These are phyloP conservation scores for Ulota crispa DNA, from an alignment of 225 moss, liverwort and hornwort genomes.

Conservation along the genomic window DNA sequence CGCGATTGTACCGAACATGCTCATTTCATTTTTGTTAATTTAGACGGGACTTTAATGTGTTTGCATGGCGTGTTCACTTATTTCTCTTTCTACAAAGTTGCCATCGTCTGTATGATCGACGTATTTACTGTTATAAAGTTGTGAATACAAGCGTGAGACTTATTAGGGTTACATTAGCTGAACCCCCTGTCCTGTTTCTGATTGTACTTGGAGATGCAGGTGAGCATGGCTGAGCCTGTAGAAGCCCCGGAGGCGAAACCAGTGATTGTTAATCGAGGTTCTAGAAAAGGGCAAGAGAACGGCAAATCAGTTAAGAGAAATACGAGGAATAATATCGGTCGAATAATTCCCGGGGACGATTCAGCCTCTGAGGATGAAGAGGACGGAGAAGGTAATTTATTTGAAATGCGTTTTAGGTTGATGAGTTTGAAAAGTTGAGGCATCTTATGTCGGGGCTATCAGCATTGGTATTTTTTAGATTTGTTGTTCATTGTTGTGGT, in stretches of 20 bases:
- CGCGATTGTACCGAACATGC: background rate
- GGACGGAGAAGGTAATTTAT: slow-evolving; percentile 55
- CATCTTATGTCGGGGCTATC: background rate
- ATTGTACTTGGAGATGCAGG: slow-evolving; percentile 35
- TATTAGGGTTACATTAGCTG: slow-evolving; percentile 21
- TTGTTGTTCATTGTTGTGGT: slow-evolving; percentile 12
- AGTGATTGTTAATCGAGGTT: slow-evolving; percentile 20
- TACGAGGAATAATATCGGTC: slow-evolving; percentile 58
- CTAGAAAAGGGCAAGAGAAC: slow-evolving; percentile 63
- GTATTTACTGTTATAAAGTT: background rate
- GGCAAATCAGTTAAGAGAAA: slow-evolving; percentile 65
- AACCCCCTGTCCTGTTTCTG: background rate
- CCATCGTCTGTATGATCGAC: background rate
- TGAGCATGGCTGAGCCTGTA: slow-evolving; percentile 34
- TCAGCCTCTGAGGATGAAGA: slow-evolving; percentile 87
- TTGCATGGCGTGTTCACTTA: background rate
- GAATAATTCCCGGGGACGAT: slow-evolving; percentile 97
- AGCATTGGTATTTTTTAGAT: background rate
- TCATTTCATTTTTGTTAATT: background rate
- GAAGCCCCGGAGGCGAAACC: slow-evolving; percentile 35
- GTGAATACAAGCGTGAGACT: background rate
- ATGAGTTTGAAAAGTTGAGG: slow-evolving; percentile 8
- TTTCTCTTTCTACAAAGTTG: background rate
- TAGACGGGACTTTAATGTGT: background rate
- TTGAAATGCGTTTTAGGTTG: background rate